Evolutionary conservation across 2,329 filamentous ascomycete genomes (phyloP).

Genomic region (Elsinoe australis): DNA sequence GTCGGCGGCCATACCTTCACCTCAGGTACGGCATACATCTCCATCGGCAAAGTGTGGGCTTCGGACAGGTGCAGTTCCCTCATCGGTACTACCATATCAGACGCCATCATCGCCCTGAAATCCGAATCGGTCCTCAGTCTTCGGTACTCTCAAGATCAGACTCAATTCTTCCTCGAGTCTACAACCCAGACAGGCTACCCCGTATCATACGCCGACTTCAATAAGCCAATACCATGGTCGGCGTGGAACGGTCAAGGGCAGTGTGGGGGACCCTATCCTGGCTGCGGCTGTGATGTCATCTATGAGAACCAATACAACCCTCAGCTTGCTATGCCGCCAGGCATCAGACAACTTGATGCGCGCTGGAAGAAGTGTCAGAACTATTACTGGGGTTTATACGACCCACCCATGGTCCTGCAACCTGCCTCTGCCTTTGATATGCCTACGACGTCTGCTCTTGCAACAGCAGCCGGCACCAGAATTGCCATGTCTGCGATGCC

Average conservation of each 20-base stretch:
- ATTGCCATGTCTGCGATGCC: too few relatives aligned
- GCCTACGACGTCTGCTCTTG: too few relatives aligned
- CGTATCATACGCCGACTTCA: slow-evolving; percentile 27
- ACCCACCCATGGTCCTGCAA: not conserved
- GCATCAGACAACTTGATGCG: slow-evolving; percentile 22
- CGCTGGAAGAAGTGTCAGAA: not conserved
- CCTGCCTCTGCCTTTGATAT: too few relatives aligned
- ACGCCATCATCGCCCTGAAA: slow-evolving; percentile 27
- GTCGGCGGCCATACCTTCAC: slow-evolving; percentile 26
- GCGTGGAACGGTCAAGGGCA: slow-evolving; percentile 26
- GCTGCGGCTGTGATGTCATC: slow-evolving; percentile 22
- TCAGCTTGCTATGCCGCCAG: slow-evolving; percentile 27
- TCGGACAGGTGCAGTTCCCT: slow-evolving; percentile 24
- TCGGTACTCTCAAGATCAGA: slow-evolving; percentile 26
- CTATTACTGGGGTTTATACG: not conserved
- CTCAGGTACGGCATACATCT: slow-evolving; percentile 27
- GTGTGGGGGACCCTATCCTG: slow-evolving; percentile 18
- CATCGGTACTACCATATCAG: slow-evolving; percentile 21
- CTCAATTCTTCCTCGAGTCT: slow-evolving; percentile 23
- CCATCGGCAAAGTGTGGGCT: slow-evolving; percentile 26
- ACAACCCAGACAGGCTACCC: slow-evolving; percentile 26
- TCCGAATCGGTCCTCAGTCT: slow-evolving; percentile 26
- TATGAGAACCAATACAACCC: slow-evolving; percentile 24
- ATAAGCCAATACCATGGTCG: slow-evolving; percentile 26
- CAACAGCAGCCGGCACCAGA: too few relatives aligned